Evolutionary conservation across 495 filamentous ascomycete species (phyloP).

Genomic region (Oidiodendron maius): DNA sequence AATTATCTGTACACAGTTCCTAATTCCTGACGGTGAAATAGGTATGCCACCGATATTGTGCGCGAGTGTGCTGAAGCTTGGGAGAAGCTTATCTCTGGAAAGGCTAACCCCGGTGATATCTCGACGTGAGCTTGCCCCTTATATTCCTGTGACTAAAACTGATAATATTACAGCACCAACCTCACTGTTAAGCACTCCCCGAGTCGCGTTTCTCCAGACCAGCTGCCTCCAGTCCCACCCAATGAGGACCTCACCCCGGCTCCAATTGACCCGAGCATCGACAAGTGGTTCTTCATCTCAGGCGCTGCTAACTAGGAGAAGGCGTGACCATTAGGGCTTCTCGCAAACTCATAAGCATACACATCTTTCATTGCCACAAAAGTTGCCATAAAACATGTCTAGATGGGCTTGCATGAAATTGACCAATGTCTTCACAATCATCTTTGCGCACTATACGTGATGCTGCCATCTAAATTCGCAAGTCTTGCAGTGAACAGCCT

Average conservation of each 20-base stretch:
- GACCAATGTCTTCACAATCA: neutral
- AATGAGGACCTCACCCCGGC: constrained; percentile 75
- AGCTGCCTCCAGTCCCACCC: constrained; percentile 66
- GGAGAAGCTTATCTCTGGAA: constrained; percentile 90
- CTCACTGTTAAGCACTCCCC: constrained; percentile 61
- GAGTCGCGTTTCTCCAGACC: constrained; percentile 54
- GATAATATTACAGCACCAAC: constrained; percentile 61
- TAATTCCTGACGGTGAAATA: constrained; percentile 19
- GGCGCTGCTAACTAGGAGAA: constrained; percentile 75
- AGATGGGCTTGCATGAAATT: constrained; percentile 2
- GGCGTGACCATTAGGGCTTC: neutral
- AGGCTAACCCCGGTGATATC: constrained; percentile 68
- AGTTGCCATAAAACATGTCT: constrained; percentile 5
- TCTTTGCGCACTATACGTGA: no score
- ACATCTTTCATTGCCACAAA: constrained; percentile 9
- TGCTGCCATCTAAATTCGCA: neutral
- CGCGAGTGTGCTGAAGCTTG: constrained; percentile 95
- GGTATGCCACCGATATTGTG: constrained; percentile 89
- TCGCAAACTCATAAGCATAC: constrained; percentile 4
- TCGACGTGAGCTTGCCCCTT: constrained; percentile 62
- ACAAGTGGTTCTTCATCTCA: constrained; percentile 99
- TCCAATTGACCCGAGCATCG: constrained; percentile 90
- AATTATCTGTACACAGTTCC: neutral
- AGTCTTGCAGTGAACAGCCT: no score
- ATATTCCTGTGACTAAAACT: constrained; percentile 16